Conservation (phyloP, 345 rosid genomes). For the Luvunga scandens region DNA sequence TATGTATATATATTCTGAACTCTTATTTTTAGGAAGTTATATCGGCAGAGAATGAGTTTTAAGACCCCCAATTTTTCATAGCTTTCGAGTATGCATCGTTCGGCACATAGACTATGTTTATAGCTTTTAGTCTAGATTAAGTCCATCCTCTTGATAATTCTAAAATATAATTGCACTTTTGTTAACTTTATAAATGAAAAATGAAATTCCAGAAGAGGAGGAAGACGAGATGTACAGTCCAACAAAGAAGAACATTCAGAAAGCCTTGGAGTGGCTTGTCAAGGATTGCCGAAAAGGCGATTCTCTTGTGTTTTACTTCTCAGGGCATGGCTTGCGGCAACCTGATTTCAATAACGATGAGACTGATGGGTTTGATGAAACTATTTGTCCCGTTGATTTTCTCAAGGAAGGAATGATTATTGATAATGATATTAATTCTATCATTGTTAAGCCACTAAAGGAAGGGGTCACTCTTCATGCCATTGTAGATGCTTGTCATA, state of each 20-base stretch:
- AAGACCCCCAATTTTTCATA: too few relatives aligned
- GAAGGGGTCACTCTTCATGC: constrained; percentile 57
- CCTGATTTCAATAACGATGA: constrained; percentile 45
- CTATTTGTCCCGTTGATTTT: constrained; percentile 57
- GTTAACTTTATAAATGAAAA: not conserved
- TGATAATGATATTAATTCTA: constrained; percentile 42
- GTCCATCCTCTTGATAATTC: too few relatives aligned
- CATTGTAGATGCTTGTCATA: constrained; percentile 66
- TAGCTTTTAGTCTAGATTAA: too few relatives aligned
- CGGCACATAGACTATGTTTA: too few relatives aligned
- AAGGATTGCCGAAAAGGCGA: constrained; percentile 36
- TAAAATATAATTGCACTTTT: too few relatives aligned
- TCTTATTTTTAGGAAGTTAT: too few relatives aligned
- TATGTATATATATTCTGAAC: too few relatives aligned
- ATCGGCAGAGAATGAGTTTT: too few relatives aligned
- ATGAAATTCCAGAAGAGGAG: constrained; percentile 36
- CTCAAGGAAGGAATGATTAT: constrained; percentile 43
- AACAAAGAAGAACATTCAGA: constrained; percentile 46
- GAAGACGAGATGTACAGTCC: constrained; percentile 20
- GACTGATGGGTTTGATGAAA: constrained; percentile 57
- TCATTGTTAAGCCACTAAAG: constrained; percentile 45
- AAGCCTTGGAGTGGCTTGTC: constrained; percentile 50
- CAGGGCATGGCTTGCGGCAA: constrained; percentile 57
- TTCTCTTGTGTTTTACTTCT: constrained; percentile 55
- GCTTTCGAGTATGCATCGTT: too few relatives aligned